Base-by-base conservation (phyloP, 148 eudicot species). In the Oxyria digyna region DNA sequence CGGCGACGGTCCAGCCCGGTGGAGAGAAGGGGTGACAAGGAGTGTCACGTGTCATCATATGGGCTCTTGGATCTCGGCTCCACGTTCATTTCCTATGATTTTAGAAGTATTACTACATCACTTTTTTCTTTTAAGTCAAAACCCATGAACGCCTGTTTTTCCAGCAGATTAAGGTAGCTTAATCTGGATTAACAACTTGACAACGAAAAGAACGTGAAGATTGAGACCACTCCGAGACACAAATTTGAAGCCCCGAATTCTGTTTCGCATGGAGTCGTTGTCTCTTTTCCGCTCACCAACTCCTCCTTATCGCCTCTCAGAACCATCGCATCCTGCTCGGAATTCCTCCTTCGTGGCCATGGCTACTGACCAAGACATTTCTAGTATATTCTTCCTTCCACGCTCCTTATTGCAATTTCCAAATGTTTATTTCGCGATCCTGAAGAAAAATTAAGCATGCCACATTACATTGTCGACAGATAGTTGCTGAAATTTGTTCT, bases 221-320 rank as follows among this genome's bases (percentile, higher is more conserved):
- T 38, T 38, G 41, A 38, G 41, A 38, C 41, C 3, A 38, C 41
- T 38, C 41, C 41, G 41, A 38, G 41, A 43, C 48, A 18, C 48
- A 43, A 14, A 4, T 49, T 59, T 27, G 31, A 29, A 37, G 18
- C 65, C 65, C 65, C 65, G 35, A 10, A 27, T 59, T 59, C 31
- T 59, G 65, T 59, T 18, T 59, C 65, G 27, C 35, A 59, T 59
- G 65, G 65, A 29, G 65, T 59, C 65, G 3, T n/a, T 59, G 35
- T 15, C 65, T 59, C 38, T 59, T 59, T 31, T 59, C 65, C 37
- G 65, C 65, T 59, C 65, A 29, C 31, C 33, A 20, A 20, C 24
- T 26, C 35, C 65, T 57, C 18, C 64, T 26, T 27, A 59, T 59
- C 65, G 65, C 27, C 3, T 31, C 20, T 59, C 38, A 29, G 18